Evolutionary conservation across 805 yeast genomes (phyloP).

Genomic region (Barnettozyma californica): DNA sequence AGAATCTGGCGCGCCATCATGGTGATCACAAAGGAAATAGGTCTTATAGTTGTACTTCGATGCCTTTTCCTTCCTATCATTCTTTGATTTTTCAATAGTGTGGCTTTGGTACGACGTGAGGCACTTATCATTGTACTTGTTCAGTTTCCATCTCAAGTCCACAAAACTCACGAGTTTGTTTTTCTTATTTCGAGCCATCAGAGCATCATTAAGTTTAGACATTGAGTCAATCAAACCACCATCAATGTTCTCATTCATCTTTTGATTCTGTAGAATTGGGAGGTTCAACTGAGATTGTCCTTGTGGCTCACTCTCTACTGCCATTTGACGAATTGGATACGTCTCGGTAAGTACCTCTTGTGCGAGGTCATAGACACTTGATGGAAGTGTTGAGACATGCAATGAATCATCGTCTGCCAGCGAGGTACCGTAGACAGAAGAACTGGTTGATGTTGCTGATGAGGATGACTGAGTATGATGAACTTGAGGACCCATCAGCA

Average conservation of each 20-base stretch:
- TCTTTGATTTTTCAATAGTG: conserved; percentile 8
- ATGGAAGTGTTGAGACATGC: conserved; percentile 6
- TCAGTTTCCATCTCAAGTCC: conserved; percentile 16
- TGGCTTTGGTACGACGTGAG: conserved; percentile 4
- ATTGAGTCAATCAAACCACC: conserved; percentile 16
- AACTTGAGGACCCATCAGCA: conserved; percentile 1
- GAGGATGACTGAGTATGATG: conserved; percentile 1
- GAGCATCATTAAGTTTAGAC: conserved; percentile 16
- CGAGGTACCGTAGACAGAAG: conserved; percentile 6
- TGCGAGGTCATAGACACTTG: conserved; percentile 1
- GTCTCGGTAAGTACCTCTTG: neutral
- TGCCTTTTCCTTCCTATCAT: conserved; percentile 18
- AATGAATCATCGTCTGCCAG: conserved; percentile 7
- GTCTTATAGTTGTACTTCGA: conserved; percentile 41
- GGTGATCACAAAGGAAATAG: conserved; percentile 25
- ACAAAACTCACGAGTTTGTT: conserved; percentile 1
- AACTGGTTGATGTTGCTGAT: conserved; percentile 4
- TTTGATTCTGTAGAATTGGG: conserved; percentile 1
- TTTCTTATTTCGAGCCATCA: neutral
- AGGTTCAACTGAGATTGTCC: neutral
- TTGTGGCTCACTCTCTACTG: neutral
- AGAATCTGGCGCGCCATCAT: conserved; percentile 7
- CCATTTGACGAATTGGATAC: neutral
- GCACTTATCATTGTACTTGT: conserved; percentile 16
- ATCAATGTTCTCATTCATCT: conserved; percentile 1